Evolutionary conservation across 2,329 filamentous ascomycete species (phyloP), one percentile per base, ranked within the genome.

Genomic region (Aspergillus chevalieri): DNA sequence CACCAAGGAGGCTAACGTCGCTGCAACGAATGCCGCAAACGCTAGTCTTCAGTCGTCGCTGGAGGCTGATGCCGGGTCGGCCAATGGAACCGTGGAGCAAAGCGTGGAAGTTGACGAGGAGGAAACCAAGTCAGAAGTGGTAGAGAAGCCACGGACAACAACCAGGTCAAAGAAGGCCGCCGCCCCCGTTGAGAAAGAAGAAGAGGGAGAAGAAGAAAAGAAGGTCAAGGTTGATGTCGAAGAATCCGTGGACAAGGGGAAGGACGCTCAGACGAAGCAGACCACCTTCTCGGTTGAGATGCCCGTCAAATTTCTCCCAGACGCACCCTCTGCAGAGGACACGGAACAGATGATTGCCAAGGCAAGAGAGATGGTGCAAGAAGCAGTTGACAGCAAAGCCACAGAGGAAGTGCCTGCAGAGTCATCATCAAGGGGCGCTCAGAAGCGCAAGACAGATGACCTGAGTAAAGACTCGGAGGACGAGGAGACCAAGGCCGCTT

Each of bases 291-390:
- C 86, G 53, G 77, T 93, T 9, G 86, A 93, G 56, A 78, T 93
- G 63, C 87, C 90, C 3, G 77, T 82, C 8, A 80, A 79, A 47
- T 74, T 78, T 47, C 74, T 78, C 43, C 75, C 82, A 0, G 82
- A 88, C 52, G 78, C 90, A 7, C 85, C 87, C 0, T 81, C 84
- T 10, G 83, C 88, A 0, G 86, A 90, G 55, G 87, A 93, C 60
- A 85, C 90, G 1, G 80, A 86, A 50, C 81, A 84, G 48, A 90
- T 96, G 86, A 85, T 97, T 51, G 84, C 84, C 24, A 84, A 89
- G 62, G 93, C 93, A 28, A 89, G 86, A 72, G 82, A 85, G 58
- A 95, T 96, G 88, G 91, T 96, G 4, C 80, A 86, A 54, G 83
- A 83, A 56, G 84, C 84, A 28, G 77, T 84, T 48, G 75, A 72